Conservation (phyloP, 202 grass and related monocot species). For the Brachypodium distachyon region DNA sequence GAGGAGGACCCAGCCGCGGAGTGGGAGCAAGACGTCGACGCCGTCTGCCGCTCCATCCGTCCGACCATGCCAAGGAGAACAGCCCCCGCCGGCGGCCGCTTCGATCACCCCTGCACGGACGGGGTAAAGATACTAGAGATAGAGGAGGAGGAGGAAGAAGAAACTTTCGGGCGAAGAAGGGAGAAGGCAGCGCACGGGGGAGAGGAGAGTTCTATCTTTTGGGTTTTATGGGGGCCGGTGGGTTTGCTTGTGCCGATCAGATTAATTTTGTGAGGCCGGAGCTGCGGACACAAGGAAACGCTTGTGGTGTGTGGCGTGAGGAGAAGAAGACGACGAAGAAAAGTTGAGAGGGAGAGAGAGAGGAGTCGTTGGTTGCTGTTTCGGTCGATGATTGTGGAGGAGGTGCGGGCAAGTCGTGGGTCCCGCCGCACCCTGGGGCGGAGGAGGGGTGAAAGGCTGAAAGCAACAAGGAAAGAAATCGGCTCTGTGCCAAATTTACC, state of each 20-base stretch:
- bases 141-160: background rate
- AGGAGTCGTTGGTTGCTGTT: background rate
- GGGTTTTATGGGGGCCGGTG: conserved; percentile 12
- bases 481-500: background rate
- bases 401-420: conserved; percentile 17
- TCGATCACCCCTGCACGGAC: too few relatives aligned
- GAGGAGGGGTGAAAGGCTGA: background rate
- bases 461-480: background rate
- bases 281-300: too few relatives aligned
- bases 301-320: conserved; percentile 20
- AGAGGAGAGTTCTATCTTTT: conserved; percentile 13
- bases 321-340: background rate
- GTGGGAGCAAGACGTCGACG: conserved; percentile 44
- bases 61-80: conserved; percentile 37
- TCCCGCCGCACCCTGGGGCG: background rate
- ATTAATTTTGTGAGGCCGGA: conserved; percentile 18
- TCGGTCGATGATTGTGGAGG: conserved; percentile 19
- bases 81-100: conserved; percentile 6
- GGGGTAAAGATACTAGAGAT: background rate
- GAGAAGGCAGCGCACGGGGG: background rate
- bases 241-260: conserved; percentile 29
- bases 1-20: conserved; percentile 24
- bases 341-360: background rate
- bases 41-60: conserved; percentile 65
- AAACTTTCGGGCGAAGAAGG: too few relatives aligned